These are phyloP conservation scores for Boletus pseudo-olivaceus DNA, from an alignment of 768 basidiomycete genomes.

Conservation along the genomic window DNA sequence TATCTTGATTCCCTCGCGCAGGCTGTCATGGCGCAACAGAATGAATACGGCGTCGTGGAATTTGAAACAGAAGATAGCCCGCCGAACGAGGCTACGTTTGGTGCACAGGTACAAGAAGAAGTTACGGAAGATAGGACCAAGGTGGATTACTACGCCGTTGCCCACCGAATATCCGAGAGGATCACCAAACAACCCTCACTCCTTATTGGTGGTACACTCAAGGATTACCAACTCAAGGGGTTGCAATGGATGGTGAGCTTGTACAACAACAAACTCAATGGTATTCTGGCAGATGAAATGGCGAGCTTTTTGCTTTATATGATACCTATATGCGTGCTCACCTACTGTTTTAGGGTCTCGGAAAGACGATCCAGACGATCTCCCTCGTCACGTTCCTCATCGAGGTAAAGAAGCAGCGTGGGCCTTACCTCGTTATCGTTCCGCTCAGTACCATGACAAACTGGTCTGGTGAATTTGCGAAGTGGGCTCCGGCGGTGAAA, in stretches of 20 bases:
- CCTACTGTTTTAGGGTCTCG: conserved; percentile 64
- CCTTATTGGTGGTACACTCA: conserved; percentile 83
- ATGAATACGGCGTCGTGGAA: conserved; percentile 48
- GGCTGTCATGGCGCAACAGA: conserved; percentile 91
- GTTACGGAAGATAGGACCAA: conserved; percentile 60
- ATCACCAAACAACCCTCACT: conserved; percentile 68
- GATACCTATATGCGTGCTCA: conserved; percentile 9
- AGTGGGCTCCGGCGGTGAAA: conserved; percentile 87
- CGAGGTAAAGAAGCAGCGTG: conserved; percentile 84
- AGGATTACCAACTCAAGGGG: conserved; percentile 94
- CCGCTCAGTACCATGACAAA: conserved; percentile 96
- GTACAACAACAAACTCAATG: conserved; percentile 94
- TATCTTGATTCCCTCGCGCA: conserved; percentile 95
- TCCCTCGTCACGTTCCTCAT: conserved; percentile 95
- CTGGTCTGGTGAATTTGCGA: conserved; percentile 95
- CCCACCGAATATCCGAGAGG: conserved; percentile 88
- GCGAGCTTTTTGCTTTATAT: conserved; percentile 34
- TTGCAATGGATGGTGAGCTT: conserved; percentile 98
- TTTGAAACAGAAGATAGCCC: conserved; percentile 70
- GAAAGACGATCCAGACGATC: conserved; percentile 93
- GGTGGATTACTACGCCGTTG: conserved; percentile 95
- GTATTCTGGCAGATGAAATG: conserved; percentile 95
- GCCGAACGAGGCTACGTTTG: conserved; percentile 86
- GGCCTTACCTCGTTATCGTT: conserved; percentile 93
- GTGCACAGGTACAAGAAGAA: conserved; percentile 70